Base-by-base conservation (phyloP, 1,139 yeast genomes). In the Nakaseomyces nivariensis region DNA sequence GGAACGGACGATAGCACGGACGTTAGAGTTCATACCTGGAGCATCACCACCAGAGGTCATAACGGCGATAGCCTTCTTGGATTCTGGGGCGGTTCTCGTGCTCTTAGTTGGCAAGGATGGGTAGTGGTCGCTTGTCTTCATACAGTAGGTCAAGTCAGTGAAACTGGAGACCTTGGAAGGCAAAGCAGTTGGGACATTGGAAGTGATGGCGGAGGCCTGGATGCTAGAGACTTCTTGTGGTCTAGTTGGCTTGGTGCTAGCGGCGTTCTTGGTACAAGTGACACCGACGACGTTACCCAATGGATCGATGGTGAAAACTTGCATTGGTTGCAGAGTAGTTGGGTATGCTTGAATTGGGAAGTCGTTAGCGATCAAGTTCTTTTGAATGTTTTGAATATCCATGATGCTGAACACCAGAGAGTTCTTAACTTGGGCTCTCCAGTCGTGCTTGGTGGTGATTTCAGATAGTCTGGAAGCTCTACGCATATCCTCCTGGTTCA, bases 21-120 rank as follows among this genome's bases (percentile, higher is more conserved):
- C 98, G 47, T 84, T 86, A 1, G 97, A 90, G 67, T 90, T 89
- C 98, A 92, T 92, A 57, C 98, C 98, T 26, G 96, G 98, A 44
- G 97, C 61, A 69, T 90, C 98, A 66, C 98, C 98, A 59, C 98
- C 98, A 1, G 96, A 87, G 1, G 98, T 92, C 92, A 92, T 87
- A 48, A 92, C 94, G 5, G 95, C 98, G 57, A 92, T 85, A 27
- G 64, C 60, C 47, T 64, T 62, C 52, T 57, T 49, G 38, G 43
- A 44, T 46, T 50, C 48, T n/a, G 48, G 34, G 11, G 49, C 27
- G 24, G 52, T 48, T 29, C 34, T 34, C 5, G 44, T 41, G 37
- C 40, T 26, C 47, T 50, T 41, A 31, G 46, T 48, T 54, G 67
- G 60, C 48, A 58, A 44, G 11, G 59, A 54, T 38, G 59, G 59